Evolutionary conservation across 768 basidiomycete genomes (phyloP), one percentile per base, ranked within the genome.

Genomic region (Candolleomyces efflorescens): DNA sequence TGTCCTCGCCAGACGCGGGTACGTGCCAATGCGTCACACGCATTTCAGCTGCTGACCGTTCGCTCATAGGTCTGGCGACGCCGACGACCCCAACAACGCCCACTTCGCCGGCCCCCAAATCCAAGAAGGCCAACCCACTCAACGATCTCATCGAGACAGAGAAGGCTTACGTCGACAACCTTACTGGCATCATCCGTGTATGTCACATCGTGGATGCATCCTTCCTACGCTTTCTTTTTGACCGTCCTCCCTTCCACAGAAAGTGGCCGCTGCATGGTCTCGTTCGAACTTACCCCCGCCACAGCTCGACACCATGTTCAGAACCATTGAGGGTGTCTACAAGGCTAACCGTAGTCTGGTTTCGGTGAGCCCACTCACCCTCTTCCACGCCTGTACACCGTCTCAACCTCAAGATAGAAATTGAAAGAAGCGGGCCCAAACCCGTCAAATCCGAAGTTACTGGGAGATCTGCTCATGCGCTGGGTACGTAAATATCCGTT

Each of bases 191-290:
- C 66, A 97, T 99, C 63, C 84, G 94, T 67, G 96, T 94, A 69
- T 58, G 92, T 67, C 17, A 5, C 5, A 15, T 20, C 12, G 20
- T 23, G n/a, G 24, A 26, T 43, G 22, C 32, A n/a, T n/a, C n/a
- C 36, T 57, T 56, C 22, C 24, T 55, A 41, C 20, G 22, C 13
- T 47, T 43, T 26, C 32, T 45, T 54, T 37, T 54, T 17, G 45
- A 66, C n/a, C 60, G 50, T 32, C 26, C 56, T 39, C 26, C 63
- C 18, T 62, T 22, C 49, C 41, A 22, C 68, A 98, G 94, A 93
- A 90, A 84, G 90, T 97, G 4, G 97, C 97, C 10, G 87, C 89
- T n/a, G 97, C 97, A 50, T 99, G 97, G 97, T 97, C 95, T 10
- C 79, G 94, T 43, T 83, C 86, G 41, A 98, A 98, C 70, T 86